Evolutionary conservation across 164 flowering plant genomes (phyloP).

Genomic region (Protea cynaroides): DNA sequence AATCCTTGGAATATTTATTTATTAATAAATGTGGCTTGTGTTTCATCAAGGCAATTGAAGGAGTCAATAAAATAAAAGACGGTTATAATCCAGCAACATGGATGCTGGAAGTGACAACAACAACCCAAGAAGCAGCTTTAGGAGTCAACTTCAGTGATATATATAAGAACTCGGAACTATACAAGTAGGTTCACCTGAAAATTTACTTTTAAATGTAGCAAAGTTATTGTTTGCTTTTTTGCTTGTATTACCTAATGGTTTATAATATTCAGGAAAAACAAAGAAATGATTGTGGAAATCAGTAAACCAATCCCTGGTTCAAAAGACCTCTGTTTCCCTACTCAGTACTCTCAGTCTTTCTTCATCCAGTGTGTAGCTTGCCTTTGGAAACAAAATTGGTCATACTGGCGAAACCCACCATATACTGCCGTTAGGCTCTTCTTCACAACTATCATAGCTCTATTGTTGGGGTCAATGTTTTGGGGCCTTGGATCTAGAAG

Average conservation of each 20-base stretch:
- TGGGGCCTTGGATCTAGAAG: slow-evolving; percentile 31
- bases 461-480: slow-evolving; percentile 32
- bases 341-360: slow-evolving; percentile 25
- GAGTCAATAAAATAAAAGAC: slow-evolving; percentile 29
- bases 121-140: slow-evolving; percentile 27
- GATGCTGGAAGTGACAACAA: slow-evolving; percentile 38
- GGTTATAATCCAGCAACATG: slow-evolving; percentile 45
- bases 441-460: slow-evolving; percentile 22
- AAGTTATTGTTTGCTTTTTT: no score
- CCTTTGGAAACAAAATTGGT: slow-evolving; percentile 36
- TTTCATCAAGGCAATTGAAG: slow-evolving; percentile 20
- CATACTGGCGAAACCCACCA: slow-evolving; percentile 39
- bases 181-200: slow-evolving; percentile 13
- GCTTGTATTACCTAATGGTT: no score
- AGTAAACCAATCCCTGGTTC: slow-evolving; percentile 28
- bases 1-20: neutral
- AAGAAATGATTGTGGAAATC: slow-evolving; percentile 28
- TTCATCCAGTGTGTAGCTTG: slow-evolving; percentile 32
- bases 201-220: neutral
- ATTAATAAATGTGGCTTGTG: neutral
- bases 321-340: slow-evolving; percentile 26
- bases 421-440: slow-evolving; percentile 29
- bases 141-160: slow-evolving; percentile 27
- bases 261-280: slow-evolving; percentile 28
- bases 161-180: slow-evolving; percentile 28